Base-by-base conservation (phyloP, 1,284 basidiomycete species). In the Tremellales sp. region DNA sequence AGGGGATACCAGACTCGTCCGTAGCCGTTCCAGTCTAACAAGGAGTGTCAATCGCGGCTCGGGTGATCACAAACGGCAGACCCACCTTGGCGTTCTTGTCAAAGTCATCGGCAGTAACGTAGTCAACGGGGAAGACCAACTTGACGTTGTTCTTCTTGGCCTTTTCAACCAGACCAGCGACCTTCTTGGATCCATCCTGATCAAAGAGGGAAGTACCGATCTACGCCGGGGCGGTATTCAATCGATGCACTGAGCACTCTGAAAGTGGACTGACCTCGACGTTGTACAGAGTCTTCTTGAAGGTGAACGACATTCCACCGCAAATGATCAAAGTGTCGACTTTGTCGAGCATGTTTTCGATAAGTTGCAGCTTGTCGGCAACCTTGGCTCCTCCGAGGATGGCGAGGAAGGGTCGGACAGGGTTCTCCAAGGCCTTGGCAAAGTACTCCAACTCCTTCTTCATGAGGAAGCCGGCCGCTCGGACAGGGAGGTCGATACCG, bases 371-470 rank as follows among this genome's bases (percentile, higher is more conserved):
- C 79, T 98, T 98, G 77, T 98, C 94, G 28, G 92, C 94, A 41
- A 98, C 91, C 78, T 98, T 98, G 50, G 94, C 94, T 72, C 94
- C 94, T 65, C 95, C 95, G 50, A 98, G 84, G 71, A 98, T 98
- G 48, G 93, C 94, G 48, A 98, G 81, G 85, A 98, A 98, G 19
- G 94, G 94, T 47, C 88, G 78, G 68, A 95, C 91, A 36, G 94
- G 94, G 63, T 79, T 83, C 75, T 98, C 94, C 41, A 98, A 81
- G 45, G 90, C 93, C 78, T 97, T 97, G 48, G 94, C 91, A 73
- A 98, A 98, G 79, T 86, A 98, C 67, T 97, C 93, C 60, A 98
- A 84, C 75, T 98, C 94, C 77, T 97, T 97, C 79, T 94, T 97
- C 80, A 98, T 87, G 58, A 98, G 80, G 79, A 95, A 93, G 40